Evolutionary conservation across 805 yeast genomes (phyloP).

Genomic region (Isabelozyma rhagii): DNA sequence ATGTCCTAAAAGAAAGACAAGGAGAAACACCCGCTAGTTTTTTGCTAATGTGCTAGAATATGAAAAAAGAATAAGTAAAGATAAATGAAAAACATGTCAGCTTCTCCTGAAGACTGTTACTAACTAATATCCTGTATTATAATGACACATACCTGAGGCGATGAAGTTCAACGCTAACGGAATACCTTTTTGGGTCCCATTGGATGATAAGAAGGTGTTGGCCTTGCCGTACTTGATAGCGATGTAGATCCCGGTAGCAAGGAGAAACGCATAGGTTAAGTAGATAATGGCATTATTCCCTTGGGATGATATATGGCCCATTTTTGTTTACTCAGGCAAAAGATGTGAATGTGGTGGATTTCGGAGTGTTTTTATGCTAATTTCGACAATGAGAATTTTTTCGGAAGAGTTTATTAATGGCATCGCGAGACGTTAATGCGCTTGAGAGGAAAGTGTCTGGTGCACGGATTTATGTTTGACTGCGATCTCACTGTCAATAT

Average conservation of each 20-base stretch:
- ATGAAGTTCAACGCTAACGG: constrained; percentile 86
- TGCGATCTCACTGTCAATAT: too few relatives aligned
- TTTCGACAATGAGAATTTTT: too few relatives aligned
- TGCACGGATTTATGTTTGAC: background rate
- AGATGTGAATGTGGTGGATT: too few relatives aligned
- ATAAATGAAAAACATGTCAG: background rate
- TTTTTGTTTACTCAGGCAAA: too few relatives aligned
- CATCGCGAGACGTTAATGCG: background rate
- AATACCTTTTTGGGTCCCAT: constrained; percentile 74
- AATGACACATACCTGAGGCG: constrained; percentile 73
- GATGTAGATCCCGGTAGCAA: constrained; percentile 36
- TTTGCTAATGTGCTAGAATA: background rate
- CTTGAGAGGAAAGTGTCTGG: background rate
- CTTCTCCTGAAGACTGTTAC: background rate
- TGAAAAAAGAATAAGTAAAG: background rate
- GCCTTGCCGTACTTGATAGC: constrained; percentile 58
- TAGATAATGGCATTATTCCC: constrained; percentile 45
- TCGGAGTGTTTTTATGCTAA: too few relatives aligned
- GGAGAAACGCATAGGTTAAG: constrained; percentile 35
- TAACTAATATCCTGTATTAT: background rate
- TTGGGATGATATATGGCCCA: constrained; percentile 21
- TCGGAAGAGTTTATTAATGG: background rate
- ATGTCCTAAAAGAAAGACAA: constrained; percentile 16
- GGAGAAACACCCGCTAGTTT: constrained; percentile 30
- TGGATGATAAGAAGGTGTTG: constrained; percentile 66